A percentile compares a stretch with the other conserved stretches of the same genome.
Evolutionary conservation across 306 rosid genomes (phyloP).

Genomic region (Dryas octopetala): DNA sequence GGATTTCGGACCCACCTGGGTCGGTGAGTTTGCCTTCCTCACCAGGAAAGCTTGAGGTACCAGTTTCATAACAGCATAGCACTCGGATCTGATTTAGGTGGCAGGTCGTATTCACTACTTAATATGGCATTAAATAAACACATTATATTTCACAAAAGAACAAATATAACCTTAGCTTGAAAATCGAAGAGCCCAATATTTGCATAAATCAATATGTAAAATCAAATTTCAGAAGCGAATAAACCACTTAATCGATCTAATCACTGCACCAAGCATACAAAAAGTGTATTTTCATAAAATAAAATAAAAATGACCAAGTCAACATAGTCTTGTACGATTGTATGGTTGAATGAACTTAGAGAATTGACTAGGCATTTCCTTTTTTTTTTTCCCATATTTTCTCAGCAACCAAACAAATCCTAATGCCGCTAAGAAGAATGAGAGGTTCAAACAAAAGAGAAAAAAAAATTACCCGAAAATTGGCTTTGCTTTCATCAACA

Average conservation of each 20-base stretch:
- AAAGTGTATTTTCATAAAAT: too few species aligned
- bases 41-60: slow-evolving; percentile 2
- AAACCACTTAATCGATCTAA: slow-evolving; percentile 13
- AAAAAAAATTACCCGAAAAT: slow-evolving; percentile 58
- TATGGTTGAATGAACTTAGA: not conserved
- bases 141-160: not conserved
- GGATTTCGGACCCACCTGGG: slow-evolving; percentile 1
- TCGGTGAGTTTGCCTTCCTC: not conserved
- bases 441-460: not conserved
- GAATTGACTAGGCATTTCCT: too few species aligned
- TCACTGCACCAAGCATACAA: slow-evolving; percentile 5
- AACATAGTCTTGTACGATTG: not conserved
- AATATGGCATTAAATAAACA: not conserved
- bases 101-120: not conserved
- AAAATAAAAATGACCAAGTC: not conserved
- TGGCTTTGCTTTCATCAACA: slow-evolving; percentile 76
- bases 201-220: not conserved
- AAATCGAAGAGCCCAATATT: not conserved
- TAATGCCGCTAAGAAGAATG: not conserved
- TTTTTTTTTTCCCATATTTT: not conserved
- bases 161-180: not conserved
- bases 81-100: not conserved
- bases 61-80: slow-evolving; percentile 4
- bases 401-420: slow-evolving; percentile 11
- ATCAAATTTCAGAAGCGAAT: slow-evolving; percentile 1